Evolutionary conservation across 2,329 filamentous ascomycete genomes (phyloP).

Genomic region (Fusarium chlamydosporum): DNA sequence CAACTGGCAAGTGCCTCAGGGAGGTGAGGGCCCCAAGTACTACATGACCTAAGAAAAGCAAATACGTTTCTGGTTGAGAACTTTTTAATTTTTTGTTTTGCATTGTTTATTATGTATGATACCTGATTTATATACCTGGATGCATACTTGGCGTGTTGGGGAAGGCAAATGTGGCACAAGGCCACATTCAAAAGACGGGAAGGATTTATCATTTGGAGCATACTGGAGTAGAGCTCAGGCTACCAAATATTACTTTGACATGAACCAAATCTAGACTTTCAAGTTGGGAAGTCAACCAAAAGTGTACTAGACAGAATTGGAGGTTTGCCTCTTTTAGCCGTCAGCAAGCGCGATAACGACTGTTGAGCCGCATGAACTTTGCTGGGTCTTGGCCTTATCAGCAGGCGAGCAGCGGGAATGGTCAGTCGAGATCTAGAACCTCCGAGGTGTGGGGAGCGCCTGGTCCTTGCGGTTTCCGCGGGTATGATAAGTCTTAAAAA

Average conservation of each 20-base stretch:
- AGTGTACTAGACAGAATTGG: neutral
- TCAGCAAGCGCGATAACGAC: constrained; percentile 5
- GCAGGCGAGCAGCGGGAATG: constrained; percentile 33
- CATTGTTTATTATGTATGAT: constrained; percentile 47
- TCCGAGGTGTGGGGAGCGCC: constrained; percentile 36
- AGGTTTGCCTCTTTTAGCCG: constrained; percentile 1
- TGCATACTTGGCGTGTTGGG: constrained; percentile 44
- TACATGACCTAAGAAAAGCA: constrained; percentile 70
- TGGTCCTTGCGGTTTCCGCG: constrained; percentile 29
- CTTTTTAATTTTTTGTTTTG: constrained; percentile 17
- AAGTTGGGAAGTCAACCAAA: neutral
- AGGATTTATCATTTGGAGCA: constrained; percentile 30
- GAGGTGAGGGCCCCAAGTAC: constrained; percentile 83
- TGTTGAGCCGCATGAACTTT: constrained; percentile 34
- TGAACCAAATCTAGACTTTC: constrained; percentile 10
- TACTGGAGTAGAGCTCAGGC: constrained; percentile 41
- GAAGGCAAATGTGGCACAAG: constrained; percentile 20
- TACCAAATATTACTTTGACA: constrained; percentile 21
- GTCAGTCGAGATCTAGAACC: constrained; percentile 34
- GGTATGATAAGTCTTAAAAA: neutral
- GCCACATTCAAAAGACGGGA: constrained; percentile 26
- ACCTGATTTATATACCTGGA: constrained; percentile 47
- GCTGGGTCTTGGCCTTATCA: constrained; percentile 4
- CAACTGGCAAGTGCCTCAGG: constrained; percentile 95
- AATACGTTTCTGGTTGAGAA: constrained; percentile 7